Evolutionary conservation across 176 grass and related monocot species (phyloP).

Genomic region (Miscanthus lutarioriparius): DNA sequence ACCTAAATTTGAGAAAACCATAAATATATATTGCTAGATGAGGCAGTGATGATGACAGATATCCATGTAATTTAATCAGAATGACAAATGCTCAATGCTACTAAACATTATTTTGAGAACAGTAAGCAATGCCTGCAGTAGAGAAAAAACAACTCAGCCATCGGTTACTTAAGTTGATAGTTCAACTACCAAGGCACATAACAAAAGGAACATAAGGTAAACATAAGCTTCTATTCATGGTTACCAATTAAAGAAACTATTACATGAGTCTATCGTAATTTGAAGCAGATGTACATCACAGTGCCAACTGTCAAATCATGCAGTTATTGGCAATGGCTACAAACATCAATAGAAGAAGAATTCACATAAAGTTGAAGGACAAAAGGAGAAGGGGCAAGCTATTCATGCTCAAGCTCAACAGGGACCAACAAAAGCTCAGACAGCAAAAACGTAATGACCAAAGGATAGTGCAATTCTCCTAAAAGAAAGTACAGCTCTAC

Average conservation of each 20-base stretch:
- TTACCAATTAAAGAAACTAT: conserved; percentile 4
- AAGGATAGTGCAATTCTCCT: neutral
- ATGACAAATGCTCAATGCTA: neutral
- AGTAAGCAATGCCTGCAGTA: neutral
- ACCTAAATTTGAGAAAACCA: conserved; percentile 52
- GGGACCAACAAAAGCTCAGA: conserved; percentile 9
- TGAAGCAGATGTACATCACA: conserved; percentile 7
- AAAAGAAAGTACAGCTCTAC: neutral
- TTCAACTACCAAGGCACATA: conserved; percentile 32
- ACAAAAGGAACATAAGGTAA: neutral
- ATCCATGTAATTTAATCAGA: neutral
- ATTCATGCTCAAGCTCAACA: conserved; percentile 12
- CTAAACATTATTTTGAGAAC: conserved; percentile 24
- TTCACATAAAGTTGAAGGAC: conserved; percentile 18
- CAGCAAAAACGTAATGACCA: neutral
- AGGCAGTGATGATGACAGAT: conserved; percentile 22
- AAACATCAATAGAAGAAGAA: conserved; percentile 15
- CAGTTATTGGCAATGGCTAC: conserved; percentile 2
- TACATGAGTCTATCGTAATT: neutral
- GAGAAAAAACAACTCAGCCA: conserved; percentile 21
- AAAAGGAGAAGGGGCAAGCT: neutral
- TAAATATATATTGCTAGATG: conserved; percentile 28
- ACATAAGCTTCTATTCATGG: neutral
- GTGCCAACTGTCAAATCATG: neutral
- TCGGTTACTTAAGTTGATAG: conserved; percentile 26